These are phyloP conservation scores for Lactifluus piperatus DNA, from an alignment of 768 basidiomycete species.

Conservation along the genomic window DNA sequence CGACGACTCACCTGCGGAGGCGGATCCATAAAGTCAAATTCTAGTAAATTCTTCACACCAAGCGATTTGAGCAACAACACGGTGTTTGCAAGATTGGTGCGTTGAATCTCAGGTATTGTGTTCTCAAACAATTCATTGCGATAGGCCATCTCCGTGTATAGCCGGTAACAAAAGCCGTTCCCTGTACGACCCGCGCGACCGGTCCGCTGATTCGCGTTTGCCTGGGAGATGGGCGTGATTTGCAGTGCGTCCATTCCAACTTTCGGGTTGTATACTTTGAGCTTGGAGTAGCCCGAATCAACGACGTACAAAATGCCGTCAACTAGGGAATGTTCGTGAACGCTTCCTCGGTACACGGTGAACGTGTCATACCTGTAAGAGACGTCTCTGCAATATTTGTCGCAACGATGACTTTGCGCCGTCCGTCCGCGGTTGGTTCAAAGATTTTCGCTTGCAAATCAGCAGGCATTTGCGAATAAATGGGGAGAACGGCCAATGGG, in stretches of 20 bases:
- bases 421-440: slow-evolving; percentile 85
- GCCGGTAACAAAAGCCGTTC: slow-evolving; percentile 90
- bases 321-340: slow-evolving; percentile 39
- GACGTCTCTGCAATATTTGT: slow-evolving; percentile 99
- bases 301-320: slow-evolving; percentile 98
- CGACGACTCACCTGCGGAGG: slow-evolving; percentile 72
- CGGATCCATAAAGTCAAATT: slow-evolving; percentile 99
- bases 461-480: slow-evolving; percentile 99
- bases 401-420: slow-evolving; percentile 95
- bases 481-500: slow-evolving; percentile 85
- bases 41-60: slow-evolving; percentile 92
- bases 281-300: slow-evolving; percentile 92
- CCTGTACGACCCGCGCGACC: slow-evolving; percentile 97
- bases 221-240: slow-evolving; percentile 98
- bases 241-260: slow-evolving; percentile 99
- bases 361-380: slow-evolving; percentile 57
- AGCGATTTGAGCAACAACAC: slow-evolving; percentile 91
- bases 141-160: slow-evolving; percentile 96
- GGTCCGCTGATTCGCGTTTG: slow-evolving; percentile 92
- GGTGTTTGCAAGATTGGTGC: slow-evolving; percentile 96
- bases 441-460: slow-evolving; percentile 98
- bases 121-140: slow-evolving; percentile 92
- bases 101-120: slow-evolving; percentile 97
- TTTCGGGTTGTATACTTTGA: slow-evolving; percentile 98
- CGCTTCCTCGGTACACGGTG: not conserved